phyloP scores from a whole-genome alignment of 352 stramenopile genomes.

The Phytopythium vexans region DNA sequence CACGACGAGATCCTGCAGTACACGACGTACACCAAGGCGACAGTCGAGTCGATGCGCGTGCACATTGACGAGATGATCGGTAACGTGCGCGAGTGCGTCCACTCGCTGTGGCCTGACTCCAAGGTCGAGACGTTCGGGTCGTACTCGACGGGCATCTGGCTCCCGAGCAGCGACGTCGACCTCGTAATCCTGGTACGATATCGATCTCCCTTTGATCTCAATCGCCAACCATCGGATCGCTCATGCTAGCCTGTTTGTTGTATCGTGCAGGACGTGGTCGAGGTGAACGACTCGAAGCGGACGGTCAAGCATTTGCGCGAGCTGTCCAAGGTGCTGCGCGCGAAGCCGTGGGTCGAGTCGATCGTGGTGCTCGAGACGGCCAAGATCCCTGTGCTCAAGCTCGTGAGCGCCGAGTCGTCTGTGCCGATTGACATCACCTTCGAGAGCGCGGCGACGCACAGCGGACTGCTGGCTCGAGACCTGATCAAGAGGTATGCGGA shows the following conservation, averaged over 20 bases:
- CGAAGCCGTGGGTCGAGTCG: slow-evolving; percentile 76
- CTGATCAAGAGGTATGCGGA: slow-evolving; percentile 84
- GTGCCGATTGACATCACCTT: slow-evolving; percentile 88
- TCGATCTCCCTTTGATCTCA: not conserved
- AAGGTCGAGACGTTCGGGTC: slow-evolving; percentile 82
- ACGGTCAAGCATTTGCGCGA: slow-evolving; percentile 59
- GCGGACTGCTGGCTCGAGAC: slow-evolving; percentile 73
- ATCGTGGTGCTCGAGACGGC: slow-evolving; percentile 79
- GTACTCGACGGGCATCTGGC: slow-evolving; percentile 86
- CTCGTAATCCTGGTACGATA: slow-evolving; percentile 66
- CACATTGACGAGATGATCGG: slow-evolving; percentile 84
- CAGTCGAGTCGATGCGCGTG: slow-evolving; percentile 70
- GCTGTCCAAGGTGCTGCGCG: slow-evolving; percentile 51
- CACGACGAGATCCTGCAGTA: slow-evolving; percentile 85
- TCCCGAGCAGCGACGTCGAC: slow-evolving; percentile 84
- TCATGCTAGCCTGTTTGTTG: not conserved
- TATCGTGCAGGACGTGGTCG: slow-evolving; percentile 38
- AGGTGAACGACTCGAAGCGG: slow-evolving; percentile 54
- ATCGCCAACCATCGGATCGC: not conserved
- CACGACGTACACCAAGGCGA: slow-evolving; percentile 60
- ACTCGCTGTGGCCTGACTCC: slow-evolving; percentile 68
- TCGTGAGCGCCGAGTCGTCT: slow-evolving; percentile 67
- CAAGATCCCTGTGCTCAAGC: slow-evolving; percentile 83
- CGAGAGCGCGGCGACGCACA: slow-evolving; percentile 77
- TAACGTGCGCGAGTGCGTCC: slow-evolving; percentile 64